Percentiles rank a stretch among this genome's conserved stretches.
phyloP scores from a whole-genome alignment of 164 flowering plant species.

The Vitis amurensis region DNA sequence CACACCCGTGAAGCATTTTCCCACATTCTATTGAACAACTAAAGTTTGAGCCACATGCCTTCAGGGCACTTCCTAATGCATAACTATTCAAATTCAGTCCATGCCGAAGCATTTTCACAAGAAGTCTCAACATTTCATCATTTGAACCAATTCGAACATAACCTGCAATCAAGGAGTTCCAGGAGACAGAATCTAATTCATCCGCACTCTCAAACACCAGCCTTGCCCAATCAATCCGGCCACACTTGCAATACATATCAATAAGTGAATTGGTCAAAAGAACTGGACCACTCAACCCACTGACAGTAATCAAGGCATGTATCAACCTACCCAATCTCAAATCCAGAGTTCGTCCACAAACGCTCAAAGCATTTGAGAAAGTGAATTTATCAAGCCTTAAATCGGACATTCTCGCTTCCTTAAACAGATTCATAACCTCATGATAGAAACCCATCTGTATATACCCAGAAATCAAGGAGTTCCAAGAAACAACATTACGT shows the following conservation, averaged over 20 bases:
- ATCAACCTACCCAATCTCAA: slow-evolving; percentile 39
- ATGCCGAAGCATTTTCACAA: slow-evolving; percentile 43
- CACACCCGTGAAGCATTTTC: slow-evolving; percentile 38
- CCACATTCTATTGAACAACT: slow-evolving; percentile 28
- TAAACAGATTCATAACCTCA: slow-evolving; percentile 33
- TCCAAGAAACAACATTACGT: slow-evolving; percentile 44
- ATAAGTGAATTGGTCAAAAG: slow-evolving; percentile 51
- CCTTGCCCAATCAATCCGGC: slow-evolving; percentile 41
- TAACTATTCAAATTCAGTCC: slow-evolving; percentile 46
- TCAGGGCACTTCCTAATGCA: slow-evolving; percentile 51
- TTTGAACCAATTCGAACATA: slow-evolving; percentile 32
- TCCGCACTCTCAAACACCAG: slow-evolving; percentile 39
- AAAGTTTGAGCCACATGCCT: slow-evolving; percentile 42
- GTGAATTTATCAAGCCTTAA: slow-evolving; percentile 41
- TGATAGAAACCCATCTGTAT: slow-evolving; percentile 34
- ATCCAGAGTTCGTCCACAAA: slow-evolving; percentile 38
- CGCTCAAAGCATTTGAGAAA: slow-evolving; percentile 38
- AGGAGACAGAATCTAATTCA: slow-evolving; percentile 51
- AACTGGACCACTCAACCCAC: slow-evolving; percentile 28
- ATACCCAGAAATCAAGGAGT: slow-evolving; percentile 51
- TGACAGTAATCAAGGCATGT: slow-evolving; percentile 46
- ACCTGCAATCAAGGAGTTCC: slow-evolving; percentile 60
- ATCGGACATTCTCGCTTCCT: slow-evolving; percentile 25
- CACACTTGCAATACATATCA: slow-evolving; percentile 57
- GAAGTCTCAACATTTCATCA: slow-evolving; percentile 33